Conservation (phyloP, 2,329 filamentous ascomycete genomes). For the Xylariales sp. region DNA sequence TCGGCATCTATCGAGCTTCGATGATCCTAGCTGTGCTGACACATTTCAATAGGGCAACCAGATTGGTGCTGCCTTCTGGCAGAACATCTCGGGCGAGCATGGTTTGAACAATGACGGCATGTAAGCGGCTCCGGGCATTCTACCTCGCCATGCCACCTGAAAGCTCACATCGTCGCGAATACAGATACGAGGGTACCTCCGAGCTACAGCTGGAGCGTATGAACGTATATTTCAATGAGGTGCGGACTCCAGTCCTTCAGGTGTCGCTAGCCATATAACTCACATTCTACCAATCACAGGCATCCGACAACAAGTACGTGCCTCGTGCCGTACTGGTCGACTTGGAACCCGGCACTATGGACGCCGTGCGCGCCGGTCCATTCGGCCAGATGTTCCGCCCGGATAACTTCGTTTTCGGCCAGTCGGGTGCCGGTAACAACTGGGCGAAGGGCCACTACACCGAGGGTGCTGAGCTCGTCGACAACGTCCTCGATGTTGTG, state of each 20-base stretch:
- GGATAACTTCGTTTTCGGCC: constrained; percentile 99
- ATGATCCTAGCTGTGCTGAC: background rate
- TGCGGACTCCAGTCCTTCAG: constrained; percentile 47
- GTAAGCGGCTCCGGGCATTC: constrained; percentile 83
- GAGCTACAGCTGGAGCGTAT: constrained; percentile 99
- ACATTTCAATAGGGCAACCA: constrained; percentile 85
- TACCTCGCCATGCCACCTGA: constrained; percentile 65
- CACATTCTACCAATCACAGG: constrained; percentile 62
- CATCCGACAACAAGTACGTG: constrained; percentile 98
- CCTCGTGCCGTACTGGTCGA: constrained; percentile 99
- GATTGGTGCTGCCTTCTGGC: constrained; percentile 99
- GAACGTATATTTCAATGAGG: constrained; percentile 98
- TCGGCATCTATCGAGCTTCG: background rate
- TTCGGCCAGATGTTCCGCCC: constrained; percentile 99
- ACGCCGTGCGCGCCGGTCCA: constrained; percentile 96
- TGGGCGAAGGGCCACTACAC: constrained; percentile 99
- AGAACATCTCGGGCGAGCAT: constrained; percentile 89
- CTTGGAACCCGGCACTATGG: constrained; percentile 99
- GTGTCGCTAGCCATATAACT: no score
- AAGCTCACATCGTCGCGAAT: no score
- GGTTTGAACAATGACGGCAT: constrained; percentile 97
- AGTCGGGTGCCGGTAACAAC: constrained; percentile 99
- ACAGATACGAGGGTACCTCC: constrained; percentile 94
- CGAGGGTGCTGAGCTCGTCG: constrained; percentile 98
- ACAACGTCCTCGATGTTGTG: constrained; percentile 97